Evolutionary conservation across 441 rosid species (phyloP), one percentile per base, ranked within the genome.

Genomic region (Populus trichocarpa): DNA sequence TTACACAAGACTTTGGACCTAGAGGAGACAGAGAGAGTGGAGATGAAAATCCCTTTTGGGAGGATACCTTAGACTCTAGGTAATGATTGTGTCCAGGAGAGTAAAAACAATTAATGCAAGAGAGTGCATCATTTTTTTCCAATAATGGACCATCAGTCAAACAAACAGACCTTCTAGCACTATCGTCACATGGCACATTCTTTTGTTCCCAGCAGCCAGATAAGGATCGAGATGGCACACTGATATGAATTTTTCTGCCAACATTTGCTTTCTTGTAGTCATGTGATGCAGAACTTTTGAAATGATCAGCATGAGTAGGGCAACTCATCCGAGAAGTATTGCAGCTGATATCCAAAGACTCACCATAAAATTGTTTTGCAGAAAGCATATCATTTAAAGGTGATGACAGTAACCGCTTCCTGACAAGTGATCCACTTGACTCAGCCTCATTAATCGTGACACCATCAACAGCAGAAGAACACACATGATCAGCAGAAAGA

Each of bases 21-120:
- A 96, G 91, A 74, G 99, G 99, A 64, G 99, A 96, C 76, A 90
- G 83, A 35, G 94, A 89, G 68, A 89, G 91, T 79, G 92, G 90
- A 32, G 97, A 84, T 23, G 88, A 85, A 73, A 79, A 65, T 26
- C 80, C 67, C 75, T 76, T 84, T 75, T 77, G 67, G 13, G 86
- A 82, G 65, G 91, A 85, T 75, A 83, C 83, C 76, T 73, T 85
- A 71, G 86, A 68, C 78, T 84, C 84, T 59, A 65, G 79, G 76
- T 80, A 80, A 78, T 70, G 77, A 84, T 87, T 87, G 83, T 71
- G 74, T 25, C 79, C 81, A 79, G 91, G 80, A 67, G 87, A 80
- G 79, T 69, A 69, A 13, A 84, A 73, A 86, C 84, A 80, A 81
- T 84, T 77, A 74, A 73, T 61, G 77, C 76, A 74, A 72, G 70